Evolutionary conservation across 208 protist species (phyloP).

Genomic region (Blastocrithidia nonstop): DNA sequence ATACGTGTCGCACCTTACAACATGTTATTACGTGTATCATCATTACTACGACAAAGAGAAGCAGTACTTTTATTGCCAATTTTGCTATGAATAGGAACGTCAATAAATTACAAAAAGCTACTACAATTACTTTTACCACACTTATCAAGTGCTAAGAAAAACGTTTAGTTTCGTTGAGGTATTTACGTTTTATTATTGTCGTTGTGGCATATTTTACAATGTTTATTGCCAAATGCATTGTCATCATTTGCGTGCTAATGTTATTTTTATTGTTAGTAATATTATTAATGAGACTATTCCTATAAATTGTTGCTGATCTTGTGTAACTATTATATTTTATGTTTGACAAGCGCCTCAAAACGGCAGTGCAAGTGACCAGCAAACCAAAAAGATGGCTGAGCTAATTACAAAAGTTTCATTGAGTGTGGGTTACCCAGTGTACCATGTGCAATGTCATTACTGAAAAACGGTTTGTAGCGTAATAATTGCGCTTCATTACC

Average conservation of each 20-base stretch:
- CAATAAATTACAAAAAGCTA: slow-evolving; percentile 69
- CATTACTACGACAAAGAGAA: too few relatives aligned
- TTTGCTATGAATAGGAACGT: slow-evolving; percentile 16
- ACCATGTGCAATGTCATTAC: slow-evolving; percentile 57
- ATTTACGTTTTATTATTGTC: too few relatives aligned
- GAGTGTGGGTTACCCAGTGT: slow-evolving; percentile 77
- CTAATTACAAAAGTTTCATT: slow-evolving; percentile 32
- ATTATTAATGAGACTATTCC: too few relatives aligned
- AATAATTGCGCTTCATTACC: slow-evolving; percentile 64
- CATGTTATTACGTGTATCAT: too few relatives aligned
- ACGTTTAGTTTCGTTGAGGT: too few relatives aligned
- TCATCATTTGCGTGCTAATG: slow-evolving; percentile 1
- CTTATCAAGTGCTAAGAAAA: slow-evolving; percentile 84
- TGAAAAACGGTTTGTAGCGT: slow-evolving; percentile 76
- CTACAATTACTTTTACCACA: slow-evolving; percentile 39
- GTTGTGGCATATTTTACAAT: neutral
- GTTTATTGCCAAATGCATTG: neutral
- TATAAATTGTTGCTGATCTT: too few relatives aligned
- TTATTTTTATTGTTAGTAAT: neutral
- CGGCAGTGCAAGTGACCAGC: slow-evolving; percentile 80
- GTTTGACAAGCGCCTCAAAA: slow-evolving; percentile 59
- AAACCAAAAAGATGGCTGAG: slow-evolving; percentile 63
- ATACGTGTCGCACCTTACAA: neutral
- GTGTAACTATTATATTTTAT: slow-evolving; percentile 5
- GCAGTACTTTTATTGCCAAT: too few relatives aligned